Evolutionary conservation across 2,329 filamentous ascomycete genomes (phyloP), one percentile per base, ranked within the genome.

Genomic region (Penicillium griseofulvum): DNA sequence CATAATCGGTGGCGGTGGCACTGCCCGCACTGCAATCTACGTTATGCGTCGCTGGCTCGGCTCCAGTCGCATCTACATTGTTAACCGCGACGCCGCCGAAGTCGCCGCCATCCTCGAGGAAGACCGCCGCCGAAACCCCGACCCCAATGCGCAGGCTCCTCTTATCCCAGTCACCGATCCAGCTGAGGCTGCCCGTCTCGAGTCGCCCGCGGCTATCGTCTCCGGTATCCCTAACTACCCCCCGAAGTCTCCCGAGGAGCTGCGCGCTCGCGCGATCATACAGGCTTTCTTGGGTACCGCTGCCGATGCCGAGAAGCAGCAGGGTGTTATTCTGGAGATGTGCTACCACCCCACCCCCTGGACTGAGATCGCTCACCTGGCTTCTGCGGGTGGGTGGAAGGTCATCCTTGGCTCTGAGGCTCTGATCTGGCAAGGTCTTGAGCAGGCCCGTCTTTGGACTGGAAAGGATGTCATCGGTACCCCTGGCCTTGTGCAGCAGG

Each of bases 321-420:
- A 87, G 72, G 88, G 87, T 7, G 84, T 84, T 7, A 83, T 92
- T 54, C 71, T 92, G 56, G 89, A 92, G 72, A 92, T 93, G 89
- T 91, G 88, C 77, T 92, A 92, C 70, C 89, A 91, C 68, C 89
- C 89, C 0, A 71, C 80, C 3, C 86, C 87, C 0, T 86, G 83
- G 70, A 92, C 89, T 0, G 79, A 82, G 61, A 82, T 91, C 46
- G 84, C 83, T 1, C 80, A 79, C 41, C 65, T 91, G 39, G 83
- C 86, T 0, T 79, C 83, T 64, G 72, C 75, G 3, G 78, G 79
- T 10, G 86, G 86, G 0, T 91, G 89, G 89, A 81, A 86, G 71
- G 85, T 91, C 1, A 87, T 91, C 24, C 71, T 90, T 6, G 89
- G 89, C 0, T 90, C 88, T 0, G 89, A 91, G 75, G 87, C 88